Conservation (phyloP, 345 rosid species). For the Brassica cretica region DNA sequence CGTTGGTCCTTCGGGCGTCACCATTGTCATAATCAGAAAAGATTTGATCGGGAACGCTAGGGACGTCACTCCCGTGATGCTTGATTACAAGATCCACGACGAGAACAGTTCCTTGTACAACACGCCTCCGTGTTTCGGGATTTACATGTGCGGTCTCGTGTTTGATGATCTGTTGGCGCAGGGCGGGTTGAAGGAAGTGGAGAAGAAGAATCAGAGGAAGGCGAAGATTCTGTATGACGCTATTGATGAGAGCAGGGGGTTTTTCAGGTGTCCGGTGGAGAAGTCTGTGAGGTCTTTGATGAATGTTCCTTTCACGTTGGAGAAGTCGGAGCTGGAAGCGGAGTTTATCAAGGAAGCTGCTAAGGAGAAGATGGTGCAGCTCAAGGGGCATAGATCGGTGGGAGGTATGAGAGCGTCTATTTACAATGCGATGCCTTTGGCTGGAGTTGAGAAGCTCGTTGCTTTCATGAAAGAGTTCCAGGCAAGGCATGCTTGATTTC, state of each 20-base stretch:
- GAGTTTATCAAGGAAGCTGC: constrained; percentile 1
- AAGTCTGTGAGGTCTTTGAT: constrained; percentile 1
- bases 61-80: background rate
- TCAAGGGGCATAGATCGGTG: background rate
- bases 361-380: background rate
- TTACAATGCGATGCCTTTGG: background rate
- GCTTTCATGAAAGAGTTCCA: background rate
- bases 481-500: background rate
- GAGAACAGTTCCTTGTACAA: background rate
- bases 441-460: background rate
- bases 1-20: background rate
- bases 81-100: background rate
- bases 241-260: background rate
- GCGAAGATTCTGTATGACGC: background rate
- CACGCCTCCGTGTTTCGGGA: background rate
- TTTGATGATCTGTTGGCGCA: background rate
- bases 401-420: background rate
- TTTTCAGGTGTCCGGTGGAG: background rate
- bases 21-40: background rate
- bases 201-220: background rate
- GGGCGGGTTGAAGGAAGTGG: background rate
- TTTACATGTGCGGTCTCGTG: background rate
- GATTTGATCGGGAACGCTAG: background rate
- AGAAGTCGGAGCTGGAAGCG: background rate
- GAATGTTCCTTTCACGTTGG: constrained; percentile 3